A percentile compares a stretch with the other conserved stretches of the same genome.
These are phyloP conservation scores for Lipomyces oligophaga DNA, from an alignment of 805 yeast species.

Conservation along the genomic window DNA sequence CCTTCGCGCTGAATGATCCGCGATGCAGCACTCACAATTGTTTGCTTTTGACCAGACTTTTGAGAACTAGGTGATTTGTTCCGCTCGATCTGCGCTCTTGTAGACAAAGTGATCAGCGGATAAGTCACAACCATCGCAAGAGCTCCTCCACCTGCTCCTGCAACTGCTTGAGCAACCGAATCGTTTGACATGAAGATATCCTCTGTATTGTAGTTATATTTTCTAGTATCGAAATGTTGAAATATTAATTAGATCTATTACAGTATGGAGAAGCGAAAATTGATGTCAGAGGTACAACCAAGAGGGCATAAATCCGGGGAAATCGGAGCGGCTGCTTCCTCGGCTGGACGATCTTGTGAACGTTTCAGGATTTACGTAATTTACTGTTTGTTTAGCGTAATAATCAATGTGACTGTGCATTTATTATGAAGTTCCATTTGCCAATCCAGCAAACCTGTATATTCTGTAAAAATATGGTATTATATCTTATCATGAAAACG, in stretches of 20 bases:
- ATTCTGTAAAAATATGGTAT: background rate
- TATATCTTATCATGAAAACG: too few species aligned
- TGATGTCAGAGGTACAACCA: too few species aligned
- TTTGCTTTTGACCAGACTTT: constrained; percentile 9
- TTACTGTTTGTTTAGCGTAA: too few species aligned
- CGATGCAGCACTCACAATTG: constrained; percentile 39
- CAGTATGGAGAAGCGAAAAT: background rate
- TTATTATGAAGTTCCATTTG: background rate
- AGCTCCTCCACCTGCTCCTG: constrained; percentile 94
- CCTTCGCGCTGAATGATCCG: constrained; percentile 58
- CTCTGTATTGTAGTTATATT: background rate
- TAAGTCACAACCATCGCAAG: constrained; percentile 82
- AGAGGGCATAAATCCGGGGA: background rate
- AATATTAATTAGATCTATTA: background rate
- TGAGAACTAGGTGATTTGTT: constrained; percentile 9
- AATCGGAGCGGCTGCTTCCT: background rate
- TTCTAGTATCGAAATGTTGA: background rate
- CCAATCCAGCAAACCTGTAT: background rate
- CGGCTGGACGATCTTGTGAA: background rate
- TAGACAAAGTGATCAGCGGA: constrained; percentile 81
- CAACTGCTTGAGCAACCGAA: constrained; percentile 77
- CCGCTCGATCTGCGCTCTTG: constrained; percentile 75
- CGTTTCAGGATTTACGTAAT: too few species aligned
- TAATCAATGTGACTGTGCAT: background rate
- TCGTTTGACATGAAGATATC: constrained; percentile 31